Conservation (phyloP, 2,329 filamentous ascomycete genomes). For the Epichloe amarillans region DNA sequence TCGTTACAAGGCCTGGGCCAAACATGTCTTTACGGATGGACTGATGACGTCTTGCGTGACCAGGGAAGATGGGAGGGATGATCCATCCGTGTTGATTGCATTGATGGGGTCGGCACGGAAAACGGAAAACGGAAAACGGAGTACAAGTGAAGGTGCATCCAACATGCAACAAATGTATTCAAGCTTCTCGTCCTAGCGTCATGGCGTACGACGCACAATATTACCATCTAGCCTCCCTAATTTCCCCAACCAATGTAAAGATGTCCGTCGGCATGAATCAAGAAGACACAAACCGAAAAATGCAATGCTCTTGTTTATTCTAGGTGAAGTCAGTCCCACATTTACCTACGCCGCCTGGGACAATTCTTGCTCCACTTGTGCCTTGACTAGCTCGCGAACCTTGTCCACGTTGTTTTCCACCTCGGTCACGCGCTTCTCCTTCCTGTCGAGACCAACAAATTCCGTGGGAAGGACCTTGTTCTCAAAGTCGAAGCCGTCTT, state of each 20-base stretch:
- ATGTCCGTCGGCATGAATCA: not conserved
- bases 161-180: too few species aligned
- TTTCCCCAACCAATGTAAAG: too few species aligned
- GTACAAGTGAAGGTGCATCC: too few species aligned
- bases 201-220: too few species aligned
- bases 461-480: conserved; percentile 64
- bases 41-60: too few species aligned
- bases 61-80: too few species aligned
- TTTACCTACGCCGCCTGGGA: conserved; percentile 13
- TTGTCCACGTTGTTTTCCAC: conserved; percentile 61
- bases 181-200: too few species aligned
- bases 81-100: too few species aligned
- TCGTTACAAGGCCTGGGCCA: not conserved
- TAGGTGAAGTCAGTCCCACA: not conserved
- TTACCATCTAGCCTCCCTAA: too few species aligned
- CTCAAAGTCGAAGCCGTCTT: conserved; percentile 63
- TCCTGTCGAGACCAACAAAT: conserved; percentile 65
- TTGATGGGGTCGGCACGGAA: too few species aligned
- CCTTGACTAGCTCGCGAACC: conserved; percentile 62
- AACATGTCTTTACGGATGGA: too few species aligned
- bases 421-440: conserved; percentile 58
- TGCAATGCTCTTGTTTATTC: not conserved
- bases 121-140: too few species aligned
- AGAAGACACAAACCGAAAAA: not conserved
- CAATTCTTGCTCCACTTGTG: conserved; percentile 56